Evolutionary conservation across 768 basidiomycete species (phyloP).

Genomic region (Amanita muscaria): DNA sequence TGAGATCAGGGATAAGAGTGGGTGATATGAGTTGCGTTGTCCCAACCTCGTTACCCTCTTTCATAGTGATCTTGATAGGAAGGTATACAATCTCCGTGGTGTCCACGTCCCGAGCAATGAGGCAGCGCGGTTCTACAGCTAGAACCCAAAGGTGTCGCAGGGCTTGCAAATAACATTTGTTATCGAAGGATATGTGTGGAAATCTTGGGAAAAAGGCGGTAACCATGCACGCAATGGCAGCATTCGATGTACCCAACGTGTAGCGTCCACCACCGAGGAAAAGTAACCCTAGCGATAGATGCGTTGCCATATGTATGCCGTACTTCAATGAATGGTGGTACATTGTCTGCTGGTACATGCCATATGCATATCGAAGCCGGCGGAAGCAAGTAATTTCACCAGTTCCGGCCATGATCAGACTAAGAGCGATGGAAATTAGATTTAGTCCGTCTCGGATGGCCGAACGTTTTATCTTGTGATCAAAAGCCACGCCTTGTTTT

Average conservation of each 20-base stretch:
- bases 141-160: slow-evolving; percentile 94
- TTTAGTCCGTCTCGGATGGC: slow-evolving; percentile 85
- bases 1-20: slow-evolving; percentile 85
- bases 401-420: slow-evolving; percentile 96
- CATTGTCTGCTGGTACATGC: slow-evolving; percentile 63
- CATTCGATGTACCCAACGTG: slow-evolving; percentile 86
- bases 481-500: slow-evolving; percentile 61
- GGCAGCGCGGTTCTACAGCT: slow-evolving; percentile 88
- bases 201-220: slow-evolving; percentile 90
- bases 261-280: slow-evolving; percentile 92
- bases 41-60: slow-evolving; percentile 53
- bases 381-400: slow-evolving; percentile 88
- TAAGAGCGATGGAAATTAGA: slow-evolving; percentile 75
- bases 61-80: slow-evolving; percentile 80
- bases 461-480: slow-evolving; percentile 81
- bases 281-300: slow-evolving; percentile 83
- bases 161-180: slow-evolving; percentile 85
- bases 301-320: slow-evolving; percentile 83
- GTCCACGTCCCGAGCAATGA: slow-evolving; percentile 89
- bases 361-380: slow-evolving; percentile 82
- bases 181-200: slow-evolving; percentile 71
- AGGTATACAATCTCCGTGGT: slow-evolving; percentile 86
- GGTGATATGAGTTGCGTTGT: slow-evolving; percentile 82
- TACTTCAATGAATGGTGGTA: slow-evolving; percentile 66
- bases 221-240: slow-evolving; percentile 84